Base-by-base conservation (phyloP, 192 early-diverging fungal genomes). In the Mortierella hygrophila region DNA sequence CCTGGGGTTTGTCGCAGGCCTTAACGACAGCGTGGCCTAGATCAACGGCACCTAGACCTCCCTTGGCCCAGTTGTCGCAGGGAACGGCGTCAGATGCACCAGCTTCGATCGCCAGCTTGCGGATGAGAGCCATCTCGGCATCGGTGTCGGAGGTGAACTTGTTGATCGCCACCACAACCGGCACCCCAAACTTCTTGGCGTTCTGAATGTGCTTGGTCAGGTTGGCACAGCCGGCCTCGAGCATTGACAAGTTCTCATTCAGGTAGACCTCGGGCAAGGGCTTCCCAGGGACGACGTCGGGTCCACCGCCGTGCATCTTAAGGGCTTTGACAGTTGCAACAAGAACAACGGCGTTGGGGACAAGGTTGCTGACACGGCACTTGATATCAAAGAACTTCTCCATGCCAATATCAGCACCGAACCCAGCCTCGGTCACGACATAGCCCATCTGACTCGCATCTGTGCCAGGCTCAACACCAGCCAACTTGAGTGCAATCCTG, bases 351-450 rank as follows among this genome's bases (percentile, higher is more conserved):
- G 93, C 94, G 78, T 98, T 93, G 47, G 98, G 98, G 21, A 96
- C 88, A 16, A 99, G 90, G 37, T 95, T 96, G 26, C 95, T 96
- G 15, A 91, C 89, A 65, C 98, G 94, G 88, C 98, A 99, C 88
- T 99, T 99, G 91, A 99, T 99, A 90, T 99, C 96, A 91, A 99
- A 97, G 90, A 97, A 97, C 89, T 99, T 99, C 81, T 99, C 98
- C 95, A 99, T 98, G 49, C 98, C 98, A 89, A 99, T 99, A 90
- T 99, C 98, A 15, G 98, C 98, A 35, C 98, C 98, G 83, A 99
- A 99, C 21, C 98, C 98, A n/a, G 98, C 97, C 89, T 99, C 98
- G 44, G 98, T 99, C 47, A 99, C 93, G 41, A 98, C 97, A 77
- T 96, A 99, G 13, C 98, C 98, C 52, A 89, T 88, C 44, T 93